A percentile compares a stretch with the other conserved stretches of the same genome.
Conservation (phyloP, 352 stramenopile genomes). For the Thalassiosira livingstoniorum region DNA sequence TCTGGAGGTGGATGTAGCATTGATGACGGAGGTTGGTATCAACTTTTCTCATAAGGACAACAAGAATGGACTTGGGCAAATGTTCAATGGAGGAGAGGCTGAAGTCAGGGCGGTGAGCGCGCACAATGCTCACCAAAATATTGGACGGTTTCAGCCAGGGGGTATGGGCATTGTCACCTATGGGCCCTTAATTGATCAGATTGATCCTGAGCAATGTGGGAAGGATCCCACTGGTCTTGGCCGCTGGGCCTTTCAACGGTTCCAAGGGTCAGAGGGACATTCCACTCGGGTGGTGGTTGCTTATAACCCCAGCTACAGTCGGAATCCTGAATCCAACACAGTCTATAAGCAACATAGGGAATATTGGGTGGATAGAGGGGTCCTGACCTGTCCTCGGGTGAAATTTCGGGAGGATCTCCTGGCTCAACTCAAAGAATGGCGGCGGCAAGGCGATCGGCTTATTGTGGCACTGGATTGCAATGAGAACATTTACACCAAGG, state of each 20-base stretch:
- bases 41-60: slow-evolving; percentile 1
- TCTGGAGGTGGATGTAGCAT: too few relatives aligned
- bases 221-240: slow-evolving; percentile 5
- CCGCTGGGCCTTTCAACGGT: not conserved
- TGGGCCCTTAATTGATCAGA: not conserved
- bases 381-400: not conserved
- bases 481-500: not conserved
- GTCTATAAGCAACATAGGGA: slow-evolving; percentile 1
- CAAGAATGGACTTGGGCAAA: not conserved
- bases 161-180: slow-evolving; percentile 3
- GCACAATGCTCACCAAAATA: not conserved
- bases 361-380: not conserved
- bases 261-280: not conserved
- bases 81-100: not conserved
- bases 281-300: not conserved
- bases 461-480: not conserved
- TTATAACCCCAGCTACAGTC: slow-evolving; percentile 10
- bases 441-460: not conserved
- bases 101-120: not conserved
- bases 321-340: not conserved
- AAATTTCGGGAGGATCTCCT: not conserved
- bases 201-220: not conserved
- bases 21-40: not conserved
- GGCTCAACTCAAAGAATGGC: not conserved
- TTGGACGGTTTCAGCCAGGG: not conserved